Evolutionary conservation across 2,329 filamentous ascomycete species (phyloP), one percentile per base, ranked within the genome.

Genomic region (Fusarium anguioides): DNA sequence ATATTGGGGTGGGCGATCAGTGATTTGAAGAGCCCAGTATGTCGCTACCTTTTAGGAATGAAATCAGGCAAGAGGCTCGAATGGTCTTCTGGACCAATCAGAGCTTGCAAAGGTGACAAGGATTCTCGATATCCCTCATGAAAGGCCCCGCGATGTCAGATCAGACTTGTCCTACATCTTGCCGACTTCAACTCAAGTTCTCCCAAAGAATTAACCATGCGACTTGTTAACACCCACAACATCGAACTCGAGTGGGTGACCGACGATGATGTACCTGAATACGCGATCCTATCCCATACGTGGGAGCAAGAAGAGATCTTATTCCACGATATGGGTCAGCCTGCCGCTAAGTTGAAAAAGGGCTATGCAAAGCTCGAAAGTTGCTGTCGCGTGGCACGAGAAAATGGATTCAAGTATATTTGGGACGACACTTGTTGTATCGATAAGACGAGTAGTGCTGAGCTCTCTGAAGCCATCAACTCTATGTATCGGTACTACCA

Each of bases 371-470:
- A 71, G 20, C 58, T 68, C 10, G 11, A 59, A 12, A 53, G 31
- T 21, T 67, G 61, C 5, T 64, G 46, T 42, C n/a, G 36, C 4
- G 49, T 60, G 0, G 64, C 66, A 2, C n/a, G 17, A 4, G 23
- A 37, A 0, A 54, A 70, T 5, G 62, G 45, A 0, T 39, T 71
- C 4, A 8, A 41, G 3, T 69, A 65, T 39, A 64, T 69, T 4
- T 72, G 41, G 70, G 69, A 41, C 4, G 48, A 65, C 2, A 72
- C 70, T 2, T 72, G 67, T 31, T 72, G 70, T 5, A 72, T 72
- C n/a, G 61, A 72, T 3, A 70, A 72, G 27, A 29, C 54, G 1
- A 70, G 61, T 5, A 67, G 59, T 3, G 51, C 64, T 6, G 70
- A 72, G 36, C 31, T 72, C 0, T 49, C 44, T 1, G 60, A 72